Percentiles rank a stretch among this genome's conserved stretches.
phyloP scores from a whole-genome alignment of 1,284 basidiomycete species.

The Leccinum solheimii region DNA sequence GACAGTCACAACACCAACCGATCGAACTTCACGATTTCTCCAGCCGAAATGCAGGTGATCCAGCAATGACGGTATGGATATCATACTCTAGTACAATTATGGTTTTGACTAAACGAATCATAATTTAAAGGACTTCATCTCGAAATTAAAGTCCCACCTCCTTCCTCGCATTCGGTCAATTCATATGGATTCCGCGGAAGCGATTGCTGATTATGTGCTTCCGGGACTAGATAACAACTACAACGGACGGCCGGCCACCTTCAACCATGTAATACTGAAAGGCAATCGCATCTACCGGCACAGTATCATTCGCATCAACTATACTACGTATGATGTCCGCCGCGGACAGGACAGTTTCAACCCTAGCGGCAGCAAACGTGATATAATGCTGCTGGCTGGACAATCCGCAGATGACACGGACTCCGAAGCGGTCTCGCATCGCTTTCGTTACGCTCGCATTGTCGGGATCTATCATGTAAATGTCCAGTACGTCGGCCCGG shows the following conservation, averaged over 20 bases:
- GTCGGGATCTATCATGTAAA: no score
- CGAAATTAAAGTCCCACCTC: not conserved
- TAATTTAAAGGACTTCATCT: not conserved
- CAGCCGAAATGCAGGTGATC: not conserved
- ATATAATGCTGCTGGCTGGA: no score
- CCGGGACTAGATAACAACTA: not conserved
- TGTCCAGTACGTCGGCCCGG: no score
- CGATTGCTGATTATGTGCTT: not conserved
- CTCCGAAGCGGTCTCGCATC: no score
- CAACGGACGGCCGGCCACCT: not conserved
- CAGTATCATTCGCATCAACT: not conserved
- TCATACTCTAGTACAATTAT: not conserved
- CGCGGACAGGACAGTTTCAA: not conserved
- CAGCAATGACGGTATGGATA: not conserved
- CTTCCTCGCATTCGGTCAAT: not conserved
- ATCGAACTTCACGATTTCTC: no score
- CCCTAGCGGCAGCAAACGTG: not conserved
- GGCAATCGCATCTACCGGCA: not conserved
- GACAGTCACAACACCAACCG: no score
- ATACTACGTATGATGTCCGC: not conserved
- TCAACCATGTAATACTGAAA: not conserved
- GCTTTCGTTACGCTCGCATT: no score
- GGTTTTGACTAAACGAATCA: not conserved
- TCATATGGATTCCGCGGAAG: not conserved
- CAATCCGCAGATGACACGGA: no score